Percentiles rank a stretch among this genome's conserved stretches.
Evolutionary conservation across 352 stramenopile genomes (phyloP).

Genomic region (Pythium scleroteichum): DNA sequence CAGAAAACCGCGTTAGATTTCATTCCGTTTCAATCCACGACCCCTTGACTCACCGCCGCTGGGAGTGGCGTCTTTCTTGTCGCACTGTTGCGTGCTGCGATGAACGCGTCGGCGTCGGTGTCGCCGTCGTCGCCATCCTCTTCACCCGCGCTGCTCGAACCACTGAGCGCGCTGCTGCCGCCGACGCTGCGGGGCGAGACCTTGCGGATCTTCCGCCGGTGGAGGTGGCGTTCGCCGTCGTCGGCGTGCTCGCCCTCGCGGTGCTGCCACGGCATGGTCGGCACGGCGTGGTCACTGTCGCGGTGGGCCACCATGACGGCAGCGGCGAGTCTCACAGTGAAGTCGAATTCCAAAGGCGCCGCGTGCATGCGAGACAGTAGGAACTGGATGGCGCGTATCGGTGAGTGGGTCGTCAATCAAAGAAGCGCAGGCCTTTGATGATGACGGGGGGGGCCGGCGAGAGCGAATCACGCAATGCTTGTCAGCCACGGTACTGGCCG

Average conservation of each 20-base stretch:
- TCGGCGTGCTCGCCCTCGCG: not conserved
- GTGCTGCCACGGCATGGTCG: not conserved
- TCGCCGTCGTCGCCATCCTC: conserved; percentile 12
- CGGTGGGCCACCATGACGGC: conserved; percentile 13
- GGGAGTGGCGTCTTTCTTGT: conserved; percentile 15
- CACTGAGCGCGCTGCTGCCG: conserved; percentile 5
- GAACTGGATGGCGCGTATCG: too few relatives aligned
- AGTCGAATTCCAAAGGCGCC: conserved; percentile 10
- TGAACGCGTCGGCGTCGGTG: conserved; percentile 18
- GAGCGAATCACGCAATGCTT: conserved; percentile 10
- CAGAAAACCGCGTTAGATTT: too few relatives aligned
- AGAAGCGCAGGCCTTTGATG: not conserved
- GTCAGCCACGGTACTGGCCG: not conserved
- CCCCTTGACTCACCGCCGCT: conserved; percentile 11
- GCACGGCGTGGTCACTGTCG: not conserved
- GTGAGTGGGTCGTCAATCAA: conserved; percentile 1
- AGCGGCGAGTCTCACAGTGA: conserved; percentile 13
- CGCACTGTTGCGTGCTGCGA: conserved; percentile 16
- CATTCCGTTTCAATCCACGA: too few relatives aligned
- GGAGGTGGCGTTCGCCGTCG: not conserved
- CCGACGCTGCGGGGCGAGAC: conserved; percentile 14
- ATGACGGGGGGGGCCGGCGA: not conserved
- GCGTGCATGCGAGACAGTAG: not conserved
- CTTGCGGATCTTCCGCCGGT: conserved; percentile 15
- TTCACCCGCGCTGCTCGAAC: conserved; percentile 13